These are phyloP conservation scores for Glycine tomentella DNA, from an alignment of 306 rosid species.

Conservation along the genomic window DNA sequence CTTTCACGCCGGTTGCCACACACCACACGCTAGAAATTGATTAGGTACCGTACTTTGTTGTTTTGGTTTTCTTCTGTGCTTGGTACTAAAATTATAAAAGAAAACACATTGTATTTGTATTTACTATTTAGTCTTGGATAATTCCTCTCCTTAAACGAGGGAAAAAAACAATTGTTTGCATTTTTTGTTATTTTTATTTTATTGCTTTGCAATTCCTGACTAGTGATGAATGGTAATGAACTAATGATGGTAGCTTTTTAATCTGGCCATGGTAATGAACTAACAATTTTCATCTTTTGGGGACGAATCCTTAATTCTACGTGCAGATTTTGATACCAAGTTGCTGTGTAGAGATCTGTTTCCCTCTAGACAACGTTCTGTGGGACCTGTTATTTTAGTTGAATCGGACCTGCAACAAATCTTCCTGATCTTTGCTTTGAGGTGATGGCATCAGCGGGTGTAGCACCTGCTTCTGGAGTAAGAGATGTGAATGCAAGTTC, in stretches of 20 bases:
- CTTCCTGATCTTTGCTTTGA: conserved; percentile 31
- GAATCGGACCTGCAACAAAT: conserved; percentile 18
- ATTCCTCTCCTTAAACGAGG: background rate
- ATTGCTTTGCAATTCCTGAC: background rate
- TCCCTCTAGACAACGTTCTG: conserved; percentile 11
- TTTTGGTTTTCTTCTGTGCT: background rate
- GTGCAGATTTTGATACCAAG: conserved; percentile 37
- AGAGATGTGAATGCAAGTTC: conserved; percentile 60
- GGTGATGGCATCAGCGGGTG: conserved; percentile 71
- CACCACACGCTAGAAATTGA: conserved; percentile 2
- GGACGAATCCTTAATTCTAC: conserved; percentile 15
- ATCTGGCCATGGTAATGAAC: background rate
- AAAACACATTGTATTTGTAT: background rate
- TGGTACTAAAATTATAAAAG: background rate
- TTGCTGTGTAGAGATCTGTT: conserved; percentile 9
- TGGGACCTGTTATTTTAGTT: conserved; percentile 34
- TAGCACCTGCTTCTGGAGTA: conserved; percentile 65
- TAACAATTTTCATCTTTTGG: conserved; percentile 3
- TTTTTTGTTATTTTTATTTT: conserved; percentile 24
- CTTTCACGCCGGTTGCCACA: background rate
- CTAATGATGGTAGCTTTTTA: background rate
- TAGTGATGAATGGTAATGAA: background rate
- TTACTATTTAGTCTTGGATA: background rate
- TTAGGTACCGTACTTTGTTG: background rate
- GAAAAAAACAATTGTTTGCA: background rate